Evolutionary conservation across 768 basidiomycete species (phyloP).

Genomic region (Boletus insuetus): DNA sequence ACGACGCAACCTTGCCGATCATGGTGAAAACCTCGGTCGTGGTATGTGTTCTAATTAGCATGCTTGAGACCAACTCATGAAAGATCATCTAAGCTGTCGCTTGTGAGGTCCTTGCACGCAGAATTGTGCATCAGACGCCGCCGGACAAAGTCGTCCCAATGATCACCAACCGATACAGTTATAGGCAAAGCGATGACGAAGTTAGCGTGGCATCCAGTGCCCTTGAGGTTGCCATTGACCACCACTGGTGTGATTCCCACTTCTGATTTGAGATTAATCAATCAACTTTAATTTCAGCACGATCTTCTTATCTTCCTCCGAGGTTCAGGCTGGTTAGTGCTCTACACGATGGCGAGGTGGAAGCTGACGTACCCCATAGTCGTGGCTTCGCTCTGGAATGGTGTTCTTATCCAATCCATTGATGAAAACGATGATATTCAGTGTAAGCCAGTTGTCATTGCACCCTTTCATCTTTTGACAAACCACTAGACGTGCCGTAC

Average conservation of each 20-base stretch:
- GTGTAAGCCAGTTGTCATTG: slow-evolving; percentile 43
- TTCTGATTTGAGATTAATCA: neutral
- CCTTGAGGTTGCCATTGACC: slow-evolving; percentile 89
- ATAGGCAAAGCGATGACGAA: slow-evolving; percentile 73
- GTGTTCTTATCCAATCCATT: slow-evolving; percentile 76
- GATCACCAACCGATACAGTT: slow-evolving; percentile 77
- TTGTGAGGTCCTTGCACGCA: slow-evolving; percentile 81
- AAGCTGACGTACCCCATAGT: slow-evolving; percentile 43
- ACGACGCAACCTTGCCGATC: slow-evolving; percentile 77
- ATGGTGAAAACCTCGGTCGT: slow-evolving; percentile 79
- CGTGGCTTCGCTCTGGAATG: slow-evolving; percentile 78
- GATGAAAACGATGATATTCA: slow-evolving; percentile 75
- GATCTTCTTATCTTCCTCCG: slow-evolving; percentile 81
- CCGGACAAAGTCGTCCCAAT: slow-evolving; percentile 63
- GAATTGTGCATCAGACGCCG: slow-evolving; percentile 68
- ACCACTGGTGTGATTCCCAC: slow-evolving; percentile 62
- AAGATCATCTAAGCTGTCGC: slow-evolving; percentile 53
- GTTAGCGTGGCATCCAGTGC: slow-evolving; percentile 71
- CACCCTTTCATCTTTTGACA: slow-evolving; percentile 4
- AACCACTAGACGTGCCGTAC: slow-evolving; percentile 62
- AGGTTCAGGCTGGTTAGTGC: slow-evolving; percentile 73
- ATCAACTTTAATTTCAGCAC: slow-evolving; percentile 41
- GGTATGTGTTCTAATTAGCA: slow-evolving; percentile 42
- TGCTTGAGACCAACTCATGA: neutral
- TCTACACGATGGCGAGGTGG: neutral